phyloP scores from a whole-genome alignment of 1,139 yeast genomes.

The Pichia cactophila region DNA sequence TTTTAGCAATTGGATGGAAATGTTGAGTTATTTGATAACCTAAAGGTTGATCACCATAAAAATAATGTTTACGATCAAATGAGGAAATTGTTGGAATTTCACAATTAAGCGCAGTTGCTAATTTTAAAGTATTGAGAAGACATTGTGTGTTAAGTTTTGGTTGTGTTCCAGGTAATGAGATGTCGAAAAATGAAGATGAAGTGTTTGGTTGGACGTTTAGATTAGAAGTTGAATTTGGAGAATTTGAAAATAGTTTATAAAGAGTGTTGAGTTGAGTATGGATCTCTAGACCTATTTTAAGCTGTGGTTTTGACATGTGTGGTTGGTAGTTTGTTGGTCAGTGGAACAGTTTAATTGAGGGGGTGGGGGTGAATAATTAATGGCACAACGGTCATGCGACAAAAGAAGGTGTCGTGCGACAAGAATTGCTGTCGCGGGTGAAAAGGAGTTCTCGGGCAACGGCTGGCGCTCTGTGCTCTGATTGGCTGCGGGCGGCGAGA shows the following conservation, averaged over 20 bases:
- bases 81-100: slow-evolving; percentile 48
- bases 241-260: slow-evolving; percentile 66
- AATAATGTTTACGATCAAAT: slow-evolving; percentile 92
- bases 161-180: slow-evolving; percentile 89
- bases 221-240: slow-evolving; percentile 31
- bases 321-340: neutral
- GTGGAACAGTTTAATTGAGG: neutral
- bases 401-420: too few relatives aligned
- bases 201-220: slow-evolving; percentile 57
- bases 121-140: slow-evolving; percentile 56
- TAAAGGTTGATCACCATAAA: slow-evolving; percentile 92
- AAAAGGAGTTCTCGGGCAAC: too few relatives aligned
- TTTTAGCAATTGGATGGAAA: slow-evolving; percentile 67
- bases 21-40: slow-evolving; percentile 96
- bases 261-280: slow-evolving; percentile 80
- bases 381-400: too few relatives aligned
- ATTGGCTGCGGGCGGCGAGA: too few relatives aligned
- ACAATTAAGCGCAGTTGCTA: slow-evolving; percentile 67
- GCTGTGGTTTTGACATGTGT: slow-evolving; percentile 17
- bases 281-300: slow-evolving; percentile 87
- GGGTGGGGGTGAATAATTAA: too few relatives aligned
- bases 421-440: too few relatives aligned
- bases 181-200: slow-evolving; percentile 70
- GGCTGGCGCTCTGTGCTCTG: too few relatives aligned
- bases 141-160: slow-evolving; percentile 79